Conservation (phyloP, 805 yeast genomes). For the Helenozyma rhizophorensis region DNA sequence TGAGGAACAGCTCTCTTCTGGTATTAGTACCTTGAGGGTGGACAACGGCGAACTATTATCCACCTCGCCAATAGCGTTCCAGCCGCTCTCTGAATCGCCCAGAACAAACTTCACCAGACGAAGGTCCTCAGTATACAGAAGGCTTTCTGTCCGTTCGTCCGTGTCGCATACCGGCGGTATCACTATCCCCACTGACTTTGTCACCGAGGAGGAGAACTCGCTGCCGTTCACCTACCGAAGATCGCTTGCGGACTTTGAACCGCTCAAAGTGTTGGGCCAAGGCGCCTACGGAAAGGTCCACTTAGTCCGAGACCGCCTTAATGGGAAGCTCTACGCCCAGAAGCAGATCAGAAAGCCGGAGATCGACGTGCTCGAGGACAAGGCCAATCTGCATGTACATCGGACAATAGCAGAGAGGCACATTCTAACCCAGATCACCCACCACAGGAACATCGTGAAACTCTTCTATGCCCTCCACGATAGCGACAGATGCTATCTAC, state of each 20-base stretch:
- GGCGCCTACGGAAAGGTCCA: slow-evolving; percentile 44
- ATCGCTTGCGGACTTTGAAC: slow-evolving; percentile 35
- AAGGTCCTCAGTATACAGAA: slow-evolving; percentile 14
- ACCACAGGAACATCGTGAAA: slow-evolving; percentile 44
- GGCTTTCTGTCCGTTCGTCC: slow-evolving; percentile 15
- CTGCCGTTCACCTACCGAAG: slow-evolving; percentile 16
- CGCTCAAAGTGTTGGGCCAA: slow-evolving; percentile 40
- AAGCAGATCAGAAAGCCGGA: slow-evolving; percentile 36
- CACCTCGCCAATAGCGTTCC: not conserved
- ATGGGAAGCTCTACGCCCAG: slow-evolving; percentile 40
- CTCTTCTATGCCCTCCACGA: slow-evolving; percentile 43
- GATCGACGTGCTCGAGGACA: slow-evolving; percentile 19
- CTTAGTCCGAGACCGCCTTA: slow-evolving; percentile 33
- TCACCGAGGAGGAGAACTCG: slow-evolving; percentile 5
- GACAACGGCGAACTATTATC: too few species aligned
- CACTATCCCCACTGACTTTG: slow-evolving; percentile 14
- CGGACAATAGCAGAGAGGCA: slow-evolving; percentile 18
- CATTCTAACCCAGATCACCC: slow-evolving; percentile 25
- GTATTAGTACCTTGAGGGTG: not conserved
- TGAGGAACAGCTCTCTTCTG: slow-evolving; percentile 14
- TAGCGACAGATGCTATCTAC: slow-evolving; percentile 37
- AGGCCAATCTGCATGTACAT: slow-evolving; percentile 16
- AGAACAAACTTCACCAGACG: slow-evolving; percentile 6
- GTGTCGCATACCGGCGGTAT: slow-evolving; percentile 10
- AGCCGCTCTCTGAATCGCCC: not conserved